Evolutionary conservation across 306 rosid species (phyloP), one percentile per base, ranked within the genome.

Genomic region (Gastrolobium bilobum): DNA sequence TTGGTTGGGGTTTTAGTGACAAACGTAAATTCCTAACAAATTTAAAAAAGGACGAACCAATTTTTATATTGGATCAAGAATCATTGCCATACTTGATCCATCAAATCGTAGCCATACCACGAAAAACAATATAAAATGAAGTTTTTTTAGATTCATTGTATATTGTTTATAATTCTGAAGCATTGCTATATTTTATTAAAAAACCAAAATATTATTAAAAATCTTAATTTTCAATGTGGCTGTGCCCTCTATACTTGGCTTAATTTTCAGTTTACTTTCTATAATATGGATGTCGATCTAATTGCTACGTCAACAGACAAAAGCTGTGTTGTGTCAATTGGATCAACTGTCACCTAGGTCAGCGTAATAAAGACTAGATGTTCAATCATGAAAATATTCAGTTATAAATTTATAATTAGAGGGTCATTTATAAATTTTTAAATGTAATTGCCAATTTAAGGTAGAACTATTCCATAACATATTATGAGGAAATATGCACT

Each of bases 61-160:
- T 7, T 75, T 59, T 34, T 59, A 1, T 37, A 43, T 47, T 4
- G 71, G 72, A 31, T 48, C 72, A 50, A 47, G n/a, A n/a, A 62
- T 26, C 14, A 10, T 4, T 31, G 59, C 59, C 50, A 20, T 61
- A 9, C 58, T 26, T 59, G 48, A 43, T 42, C 34, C 40, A 33
- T 59, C 42, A 10, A 64, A 15, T 64, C 39, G 26, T 2, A 39
- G 33, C 48, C 79, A 14, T 60, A 20, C 47, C 38, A 4, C 33
- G 58, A 43, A 31, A 31, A 58, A 8, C 26, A 40, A 54, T 40
- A 7, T 13, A 73, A 58, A 30, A 46, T n/a, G 13, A 46, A 1
- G 0, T n/a, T 7, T 50, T n/a, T 53, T 3, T 31, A 29, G 1
- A 42, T 73, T 40, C 31, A 8, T 10, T 31, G 20, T 42, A 11